A percentile compares a stretch with the other conserved stretches of the same genome.
These are phyloP conservation scores for Candida palmyrensis DNA, from an alignment of 805 yeast genomes.

Conservation along the genomic window DNA sequence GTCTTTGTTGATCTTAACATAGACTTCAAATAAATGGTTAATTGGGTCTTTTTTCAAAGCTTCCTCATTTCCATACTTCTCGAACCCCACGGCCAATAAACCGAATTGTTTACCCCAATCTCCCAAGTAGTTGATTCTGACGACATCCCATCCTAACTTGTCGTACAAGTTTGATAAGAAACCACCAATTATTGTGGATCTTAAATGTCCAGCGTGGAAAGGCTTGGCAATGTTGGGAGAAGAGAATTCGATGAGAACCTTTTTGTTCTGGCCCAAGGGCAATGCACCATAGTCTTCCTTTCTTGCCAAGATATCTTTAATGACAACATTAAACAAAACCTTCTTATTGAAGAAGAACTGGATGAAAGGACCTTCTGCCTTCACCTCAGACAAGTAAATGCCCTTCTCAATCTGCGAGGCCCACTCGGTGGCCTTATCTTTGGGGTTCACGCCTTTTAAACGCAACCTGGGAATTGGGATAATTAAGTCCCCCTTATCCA, in stretches of 20 bases:
- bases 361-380: constrained; percentile 83
- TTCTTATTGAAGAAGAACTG: constrained; percentile 79
- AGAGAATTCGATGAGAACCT: constrained; percentile 79
- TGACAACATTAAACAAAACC: constrained; percentile 61
- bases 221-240: constrained; percentile 99
- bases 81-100: constrained; percentile 87
- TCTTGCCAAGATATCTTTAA: constrained; percentile 63
- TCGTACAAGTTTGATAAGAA: constrained; percentile 87
- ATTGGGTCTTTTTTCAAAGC: constrained; percentile 74
- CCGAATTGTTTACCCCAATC: constrained; percentile 99
- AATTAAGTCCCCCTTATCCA: constrained; percentile 89
- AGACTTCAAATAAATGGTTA: constrained; percentile 90
- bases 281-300: constrained; percentile 64
- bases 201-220: constrained; percentile 98
- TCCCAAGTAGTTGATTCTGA: constrained; percentile 90
- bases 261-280: constrained; percentile 70
- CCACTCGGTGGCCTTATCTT: constrained; percentile 72
- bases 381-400: constrained; percentile 61
- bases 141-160: constrained; percentile 87
- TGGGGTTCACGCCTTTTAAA: constrained; percentile 75
- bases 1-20: constrained; percentile 80
- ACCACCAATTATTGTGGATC: constrained; percentile 98
- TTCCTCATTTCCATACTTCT: constrained; percentile 78
- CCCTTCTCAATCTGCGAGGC: constrained; percentile 72
- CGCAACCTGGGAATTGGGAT: constrained; percentile 85